Conservation (phyloP, 1,284 basidiomycete genomes). For the Kwoniella shivajii region DNA sequence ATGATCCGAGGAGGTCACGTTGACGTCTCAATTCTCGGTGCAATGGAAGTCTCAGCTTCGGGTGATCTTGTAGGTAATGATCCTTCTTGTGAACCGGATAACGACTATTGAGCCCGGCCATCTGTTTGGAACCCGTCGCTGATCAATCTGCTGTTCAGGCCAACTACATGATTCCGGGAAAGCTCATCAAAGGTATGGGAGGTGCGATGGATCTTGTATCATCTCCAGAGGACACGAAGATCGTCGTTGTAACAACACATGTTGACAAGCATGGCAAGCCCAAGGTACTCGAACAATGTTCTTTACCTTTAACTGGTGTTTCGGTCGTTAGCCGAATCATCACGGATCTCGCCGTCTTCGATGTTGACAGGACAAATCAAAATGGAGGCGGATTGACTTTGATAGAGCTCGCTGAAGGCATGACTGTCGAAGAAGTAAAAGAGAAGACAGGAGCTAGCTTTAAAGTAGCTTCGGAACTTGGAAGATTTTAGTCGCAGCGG, state of each 20-base stretch:
- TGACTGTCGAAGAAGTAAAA: constrained; percentile 78
- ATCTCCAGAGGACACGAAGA: constrained; percentile 84
- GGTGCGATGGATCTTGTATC: constrained; percentile 96
- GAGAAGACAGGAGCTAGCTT: constrained; percentile 83
- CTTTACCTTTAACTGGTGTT: constrained; percentile 83
- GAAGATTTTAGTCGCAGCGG: constrained; percentile 38
- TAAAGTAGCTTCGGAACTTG: constrained; percentile 55
- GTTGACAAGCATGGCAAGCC: constrained; percentile 83
- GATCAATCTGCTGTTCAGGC: constrained; percentile 47
- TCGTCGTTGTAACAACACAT: constrained; percentile 84
- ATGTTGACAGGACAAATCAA: constrained; percentile 70
- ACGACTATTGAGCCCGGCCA: background rate
- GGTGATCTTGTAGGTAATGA: constrained; percentile 72
- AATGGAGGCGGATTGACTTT: constrained; percentile 67
- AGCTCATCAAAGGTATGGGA: constrained; percentile 87
- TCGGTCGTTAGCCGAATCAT: constrained; percentile 85
- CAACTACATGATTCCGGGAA: constrained; percentile 97
- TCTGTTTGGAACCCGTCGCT: no score
- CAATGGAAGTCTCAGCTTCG: constrained; percentile 89
- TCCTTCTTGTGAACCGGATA: background rate
- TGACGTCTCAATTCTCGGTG: constrained; percentile 84
- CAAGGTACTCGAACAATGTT: constrained; percentile 82
- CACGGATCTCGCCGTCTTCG: constrained; percentile 87
- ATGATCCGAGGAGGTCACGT: constrained; percentile 98
- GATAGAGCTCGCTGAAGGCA: constrained; percentile 79